Base-by-base conservation (phyloP, 257 asterid species). In the Jasminum sambac region DNA sequence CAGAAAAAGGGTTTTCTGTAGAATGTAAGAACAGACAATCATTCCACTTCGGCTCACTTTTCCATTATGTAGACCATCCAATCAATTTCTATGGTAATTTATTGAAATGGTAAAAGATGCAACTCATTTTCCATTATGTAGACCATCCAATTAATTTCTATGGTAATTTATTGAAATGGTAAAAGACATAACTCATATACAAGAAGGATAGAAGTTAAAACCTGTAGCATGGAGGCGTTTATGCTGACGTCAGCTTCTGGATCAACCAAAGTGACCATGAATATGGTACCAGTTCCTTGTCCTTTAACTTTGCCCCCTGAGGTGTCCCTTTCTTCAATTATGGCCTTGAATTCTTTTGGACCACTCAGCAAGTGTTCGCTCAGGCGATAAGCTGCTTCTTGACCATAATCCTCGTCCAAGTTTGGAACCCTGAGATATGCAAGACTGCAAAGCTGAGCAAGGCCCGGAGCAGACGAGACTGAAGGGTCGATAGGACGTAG, bases 231-330 rank as follows among this genome's bases (percentile, higher is more conserved):
- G 41, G 74, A 40, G 13, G 97, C 95, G 72, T 95, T 95, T 55
- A 91, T 66, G 82, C 97, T 95, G 67, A 50, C 75, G 46, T 89
- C 95, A 55, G 84, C 66, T 68, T 91, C 98, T 3, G 93, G n/a
- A 23, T 86, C 95, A 2, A 83, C 38, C 91, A 91, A 61, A 36
- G 92, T 89, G 4, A 87, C 95, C 93, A 86, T 58, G 30, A 85
- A 82, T 66, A 95, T 38, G 14, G 90, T 79, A n/a, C 99, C 98
- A 10, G 98, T 89, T 72, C 99, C 99, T 82, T 95, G 97, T 23
- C 96, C 99, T 67, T 89, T 95, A n/a, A 83, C 96, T 82, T 95
- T 91, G 36, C 98, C 99, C 4, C 85, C 94, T 8, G 98, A 89
- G 21, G 88, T 67, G 79, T 91, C 97, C 69, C 77, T 87, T 11